Evolutionary conservation across 2,329 filamentous ascomycete species (phyloP), one percentile per base, ranked within the genome.

Genomic region (Hypoxylon sp.): DNA sequence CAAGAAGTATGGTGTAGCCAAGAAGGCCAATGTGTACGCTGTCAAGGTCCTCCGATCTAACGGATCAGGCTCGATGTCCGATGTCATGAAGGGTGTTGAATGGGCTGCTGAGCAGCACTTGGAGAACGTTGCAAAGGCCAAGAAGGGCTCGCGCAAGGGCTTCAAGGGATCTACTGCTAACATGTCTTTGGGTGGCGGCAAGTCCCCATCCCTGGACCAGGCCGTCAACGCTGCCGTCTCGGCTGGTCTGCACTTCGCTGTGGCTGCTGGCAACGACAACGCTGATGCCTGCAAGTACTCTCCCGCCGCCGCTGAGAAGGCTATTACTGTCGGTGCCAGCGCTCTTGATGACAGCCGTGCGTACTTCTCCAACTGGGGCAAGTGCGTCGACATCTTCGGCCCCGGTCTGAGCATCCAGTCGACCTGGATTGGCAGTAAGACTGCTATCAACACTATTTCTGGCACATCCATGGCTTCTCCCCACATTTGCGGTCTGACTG

Each of bases 351-450:
- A 99, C 80, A 93, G 94, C 87, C 95, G 96, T 84, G 96, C 96
- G 73, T 99, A 98, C 90, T 99, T 99, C 91, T 99, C 97, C 90
- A 99, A 99, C 92, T 98, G 91, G 83, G 96, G 96, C 82, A 96
- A 95, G 88, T 99, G 96, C 89, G 97, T 95, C 81, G 96, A 99
- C 84, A 97, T 99, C 87, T 99, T 99, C 78, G 96, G 94, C 71
- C 96, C 96, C 68, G 96, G 96, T 79, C 88, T 98, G 78, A 97
- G 94, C 91, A 97, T 99, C 78, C 89, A 93, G 77, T 99, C 96
- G 73, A 98, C 96, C 81, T 99, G 96, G 96, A 97, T 97, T 77
- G 96, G 97, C 80, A 95, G 92, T 89, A 92, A 96, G 83, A 91
- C 95, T 78, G 95, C 96, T 78, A 90, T 94, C 86, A 99, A 99